phyloP scores from a whole-genome alignment of 2,329 filamentous ascomycete species.

The Calonectria pseudoturangicola region DNA sequence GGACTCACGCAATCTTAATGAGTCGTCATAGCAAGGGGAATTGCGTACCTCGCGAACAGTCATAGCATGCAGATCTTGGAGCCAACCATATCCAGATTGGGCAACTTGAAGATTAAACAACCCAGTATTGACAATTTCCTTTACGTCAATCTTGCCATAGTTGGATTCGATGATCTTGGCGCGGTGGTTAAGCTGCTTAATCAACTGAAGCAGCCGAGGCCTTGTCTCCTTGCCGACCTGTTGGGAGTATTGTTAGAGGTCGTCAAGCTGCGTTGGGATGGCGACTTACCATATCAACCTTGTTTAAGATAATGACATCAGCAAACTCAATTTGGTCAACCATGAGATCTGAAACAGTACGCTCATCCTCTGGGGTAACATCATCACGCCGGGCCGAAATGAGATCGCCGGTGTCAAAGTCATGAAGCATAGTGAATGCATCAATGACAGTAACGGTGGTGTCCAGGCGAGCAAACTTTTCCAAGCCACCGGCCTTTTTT shows the following conservation, averaged over 20 bases:
- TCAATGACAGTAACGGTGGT: constrained; percentile 84
- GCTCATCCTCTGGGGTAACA: constrained; percentile 79
- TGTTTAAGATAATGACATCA: constrained; percentile 83
- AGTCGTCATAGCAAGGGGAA: not conserved
- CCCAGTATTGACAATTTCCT: constrained; percentile 78
- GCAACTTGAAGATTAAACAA: constrained; percentile 79
- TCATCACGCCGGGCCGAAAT: constrained; percentile 78
- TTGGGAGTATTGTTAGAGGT: constrained; percentile 1
- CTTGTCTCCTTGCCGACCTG: constrained; percentile 64
- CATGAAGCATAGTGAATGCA: constrained; percentile 82
- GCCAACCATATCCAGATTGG: constrained; percentile 80
- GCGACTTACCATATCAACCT: constrained; percentile 75
- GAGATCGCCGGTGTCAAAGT: constrained; percentile 82
- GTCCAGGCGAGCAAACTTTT: constrained; percentile 79
- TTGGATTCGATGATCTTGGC: constrained; percentile 78
- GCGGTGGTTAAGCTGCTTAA: constrained; percentile 78
- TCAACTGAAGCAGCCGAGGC: constrained; percentile 69
- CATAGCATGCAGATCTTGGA: constrained; percentile 82
- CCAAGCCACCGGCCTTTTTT: constrained; percentile 76
- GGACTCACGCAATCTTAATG: too few relatives aligned
- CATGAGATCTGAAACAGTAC: constrained; percentile 84
- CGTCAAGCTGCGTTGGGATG: not conserved
- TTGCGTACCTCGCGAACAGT: constrained; percentile 73
- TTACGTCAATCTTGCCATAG: constrained; percentile 76
- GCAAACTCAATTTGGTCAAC: constrained; percentile 87